A percentile compares a stretch with the other conserved stretches of the same genome.
phyloP scores from a whole-genome alignment of 306 rosid species.

The Trifolium pratense region DNA sequence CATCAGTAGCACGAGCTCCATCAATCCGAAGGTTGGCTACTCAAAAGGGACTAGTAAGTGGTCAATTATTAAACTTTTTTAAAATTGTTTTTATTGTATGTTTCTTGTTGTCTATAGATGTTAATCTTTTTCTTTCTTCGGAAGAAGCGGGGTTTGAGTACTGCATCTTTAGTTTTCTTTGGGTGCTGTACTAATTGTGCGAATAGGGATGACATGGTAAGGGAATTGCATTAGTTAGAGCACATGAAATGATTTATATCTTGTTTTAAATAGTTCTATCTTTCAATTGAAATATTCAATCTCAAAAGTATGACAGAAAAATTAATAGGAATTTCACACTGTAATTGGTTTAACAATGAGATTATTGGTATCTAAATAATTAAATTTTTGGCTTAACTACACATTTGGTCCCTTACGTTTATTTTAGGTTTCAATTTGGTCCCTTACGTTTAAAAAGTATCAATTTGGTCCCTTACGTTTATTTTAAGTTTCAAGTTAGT shows the following conservation, averaged over 20 bases:
- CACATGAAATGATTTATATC: constrained; percentile 1
- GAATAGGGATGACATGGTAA: background rate
- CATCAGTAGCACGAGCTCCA: constrained; percentile 87
- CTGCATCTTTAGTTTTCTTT: background rate
- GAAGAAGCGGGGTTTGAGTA: background rate
- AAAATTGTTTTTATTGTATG: background rate
- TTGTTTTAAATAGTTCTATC: background rate
- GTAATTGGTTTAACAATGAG: background rate
- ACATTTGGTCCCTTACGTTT: too few relatives aligned
- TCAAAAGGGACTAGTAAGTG: constrained; percentile 67
- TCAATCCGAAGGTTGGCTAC: constrained; percentile 70
- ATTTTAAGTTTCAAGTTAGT: too few relatives aligned
- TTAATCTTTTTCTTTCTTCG: background rate
- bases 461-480: too few relatives aligned
- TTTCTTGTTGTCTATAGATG: background rate
- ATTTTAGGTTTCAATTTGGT: too few relatives aligned
- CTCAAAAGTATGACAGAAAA: background rate
- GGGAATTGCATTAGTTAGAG: background rate
- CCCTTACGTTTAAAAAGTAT: too few relatives aligned
- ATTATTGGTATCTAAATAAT: background rate
- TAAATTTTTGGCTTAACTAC: too few relatives aligned
- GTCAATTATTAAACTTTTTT: background rate
- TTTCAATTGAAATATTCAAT: background rate
- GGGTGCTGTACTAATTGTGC: background rate
- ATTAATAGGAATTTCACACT: background rate